Evolutionary conservation across 441 rosid species (phyloP), one percentile per base, ranked within the genome.

Genomic region (Populus tomentosa): DNA sequence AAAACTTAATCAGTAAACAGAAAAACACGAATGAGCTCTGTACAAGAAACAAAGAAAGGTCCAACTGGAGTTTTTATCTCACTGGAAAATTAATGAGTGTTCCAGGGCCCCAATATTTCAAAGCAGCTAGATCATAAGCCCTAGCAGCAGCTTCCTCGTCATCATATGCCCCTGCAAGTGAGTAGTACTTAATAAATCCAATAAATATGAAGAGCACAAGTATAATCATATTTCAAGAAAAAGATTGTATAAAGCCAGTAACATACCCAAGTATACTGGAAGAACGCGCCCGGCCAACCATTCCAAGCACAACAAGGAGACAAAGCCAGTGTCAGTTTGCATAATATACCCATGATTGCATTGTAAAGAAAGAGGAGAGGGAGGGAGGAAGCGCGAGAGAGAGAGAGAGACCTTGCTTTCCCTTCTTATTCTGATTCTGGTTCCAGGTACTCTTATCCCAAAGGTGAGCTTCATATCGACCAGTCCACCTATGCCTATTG

Each of bases 391-490:
- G 14, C 0, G 65, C 4, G 28, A 6, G 1, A 56, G 10, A 62
- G 28, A 61, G 26, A 6, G 1, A 56, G 10, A 62, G 28, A 62
- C 98, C 99, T 91, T 92, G 97, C 82, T 87, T 84, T 79, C 95
- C 94, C 81, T 91, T 92, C 85, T 95, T 95, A 86, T 89, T 93
- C 84, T 95, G 98, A 82, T 89, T 86, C 82, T 86, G 87, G 79
- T 95, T 95, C 98, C 99, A 95, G 5, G 96, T 91, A 80, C 85
- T 87, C 85, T 92, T 95, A 77, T 95, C 98, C 99, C 98, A 95
- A 24, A 95, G 95, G 74, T 95, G 99, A 72, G 99, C 99, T 74
- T 95, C 99, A 71, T 86, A 95, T 79, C 98, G 87, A 70, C 98
- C 98, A 42, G 97, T 95, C 97, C 99, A 93, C 84, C 98, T 88